These are phyloP conservation scores for Trichoderma polysporum DNA, from an alignment of 2,329 filamentous ascomycete genomes.

Conservation along the genomic window DNA sequence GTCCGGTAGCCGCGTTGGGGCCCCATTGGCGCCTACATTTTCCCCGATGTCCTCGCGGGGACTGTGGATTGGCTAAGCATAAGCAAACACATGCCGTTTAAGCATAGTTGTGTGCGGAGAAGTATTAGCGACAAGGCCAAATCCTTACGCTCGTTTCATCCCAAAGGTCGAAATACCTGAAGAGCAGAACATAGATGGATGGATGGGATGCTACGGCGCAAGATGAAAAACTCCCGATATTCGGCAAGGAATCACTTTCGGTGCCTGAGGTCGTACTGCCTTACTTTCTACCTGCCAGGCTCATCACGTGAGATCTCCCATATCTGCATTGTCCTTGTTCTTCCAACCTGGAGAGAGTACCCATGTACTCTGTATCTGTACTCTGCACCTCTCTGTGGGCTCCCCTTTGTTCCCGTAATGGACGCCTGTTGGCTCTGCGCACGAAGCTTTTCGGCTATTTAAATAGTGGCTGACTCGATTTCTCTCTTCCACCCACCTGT, in stretches of 20 bases:
- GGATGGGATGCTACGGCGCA: not conserved
- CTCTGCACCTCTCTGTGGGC: no score
- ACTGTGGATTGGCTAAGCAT: not conserved
- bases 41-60: constrained; percentile 9
- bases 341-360: not conserved
- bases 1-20: constrained; percentile 4
- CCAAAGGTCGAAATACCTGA: not conserved
- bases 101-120: constrained; percentile 16
- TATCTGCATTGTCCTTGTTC: not conserved
- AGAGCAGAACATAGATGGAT: not conserved
- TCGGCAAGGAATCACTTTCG: not conserved
- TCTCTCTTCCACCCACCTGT: not conserved
- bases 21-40: constrained; percentile 5
- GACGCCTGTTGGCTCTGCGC: not conserved
- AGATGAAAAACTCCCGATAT: not conserved
- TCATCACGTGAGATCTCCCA: not conserved
- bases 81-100: constrained; percentile 2
- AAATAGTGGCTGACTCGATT: not conserved
- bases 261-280: not conserved
- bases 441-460: not conserved
- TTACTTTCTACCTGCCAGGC: not conserved
- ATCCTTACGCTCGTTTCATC: not conserved
- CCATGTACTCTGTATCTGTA: not conserved
- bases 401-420: not conserved
- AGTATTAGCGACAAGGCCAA: not conserved